Base-by-base conservation (phyloP, 495 filamentous ascomycete genomes). In the Neurospora sp. region DNA sequence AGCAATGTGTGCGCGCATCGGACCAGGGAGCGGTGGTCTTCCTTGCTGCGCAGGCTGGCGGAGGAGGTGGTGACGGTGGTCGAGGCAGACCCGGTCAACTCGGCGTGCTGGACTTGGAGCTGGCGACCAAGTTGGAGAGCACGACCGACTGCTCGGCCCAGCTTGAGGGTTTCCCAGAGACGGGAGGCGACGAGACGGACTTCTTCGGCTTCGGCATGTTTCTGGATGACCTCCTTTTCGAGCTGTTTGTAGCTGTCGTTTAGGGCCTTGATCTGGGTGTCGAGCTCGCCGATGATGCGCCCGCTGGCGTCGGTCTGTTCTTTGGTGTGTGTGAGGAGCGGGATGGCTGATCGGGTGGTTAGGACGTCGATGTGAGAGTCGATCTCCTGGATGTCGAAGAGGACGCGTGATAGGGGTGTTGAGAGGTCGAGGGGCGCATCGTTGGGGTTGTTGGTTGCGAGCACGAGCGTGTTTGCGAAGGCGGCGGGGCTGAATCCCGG, bases 331-430 rank as follows among this genome's bases (percentile, higher is more conserved):
- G 89, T 84, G 37, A 98, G 87, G n/a, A 98, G 85, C 1, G 94
- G 92, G 8, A 95, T 84, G 16, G 96, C 92, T 68, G 92, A 91
- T 76, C 90, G 89, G 68, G 93, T 96, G 61, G 94, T 97, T 35
- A 99, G 87, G 20, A 87, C 86, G 82, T 98, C 91, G 74, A 98
- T 97, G 78, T 97, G 93, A 1, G 94, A 97, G 82, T 98, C 94
- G 73, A 99, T 91, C 81, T 98, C 96, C 80, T 99, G 96, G 18
- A 96, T 88, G 82, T 99, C 96, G 82, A 99, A 99, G 20, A 98
- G 88, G 14, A 98, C 96, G 68, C 93, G 89, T 3, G 94, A 97
- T 42, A 98, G 88, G 3, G 96, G 96, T 41, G 96, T 98, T 7
- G 94, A 92, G 71, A 98, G 91, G 83, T 98, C 96, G 78, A 98